These are phyloP conservation scores for Gelatoporia subvermispora DNA, from an alignment of 768 basidiomycete species.

Conservation along the genomic window DNA sequence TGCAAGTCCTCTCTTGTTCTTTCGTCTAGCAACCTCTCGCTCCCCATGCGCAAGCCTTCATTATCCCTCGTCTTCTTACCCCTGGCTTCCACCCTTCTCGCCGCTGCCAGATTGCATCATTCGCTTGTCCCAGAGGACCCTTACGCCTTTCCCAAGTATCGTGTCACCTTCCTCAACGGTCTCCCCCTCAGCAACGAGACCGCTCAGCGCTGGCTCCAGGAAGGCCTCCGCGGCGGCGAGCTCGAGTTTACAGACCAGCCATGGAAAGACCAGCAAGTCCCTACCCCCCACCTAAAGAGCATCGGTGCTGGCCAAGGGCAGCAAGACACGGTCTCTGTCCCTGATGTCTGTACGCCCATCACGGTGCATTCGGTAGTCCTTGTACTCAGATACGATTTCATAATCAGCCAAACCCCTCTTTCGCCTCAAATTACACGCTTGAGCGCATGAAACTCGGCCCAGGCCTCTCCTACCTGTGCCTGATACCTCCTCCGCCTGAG, in stretches of 20 bases:
- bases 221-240: conserved; percentile 72
- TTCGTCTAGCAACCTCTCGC: conserved; percentile 4
- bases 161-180: conserved; percentile 72
- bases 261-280: conserved; percentile 41
- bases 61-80: conserved; percentile 18
- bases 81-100: conserved; percentile 29
- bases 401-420: conserved; percentile 18
- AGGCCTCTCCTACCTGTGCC: conserved; percentile 67
- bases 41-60: conserved; percentile 20
- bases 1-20: neutral
- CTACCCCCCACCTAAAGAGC: conserved; percentile 42
- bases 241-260: conserved; percentile 71
- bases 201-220: conserved; percentile 66
- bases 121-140: conserved; percentile 66
- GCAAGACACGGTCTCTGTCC: conserved; percentile 20
- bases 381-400: conserved; percentile 10
- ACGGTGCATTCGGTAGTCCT: neutral
- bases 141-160: conserved; percentile 78
- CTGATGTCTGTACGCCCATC: conserved; percentile 27
- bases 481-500: conserved; percentile 64
- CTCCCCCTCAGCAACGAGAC: conserved; percentile 71
- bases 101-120: conserved; percentile 44
- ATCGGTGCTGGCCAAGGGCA: conserved; percentile 51
- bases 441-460: conserved; percentile 74
- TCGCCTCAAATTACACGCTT: conserved; percentile 42